Conservation (phyloP, 2,329 filamentous ascomycete genomes). For the Sclerotinia trifoliorum region DNA sequence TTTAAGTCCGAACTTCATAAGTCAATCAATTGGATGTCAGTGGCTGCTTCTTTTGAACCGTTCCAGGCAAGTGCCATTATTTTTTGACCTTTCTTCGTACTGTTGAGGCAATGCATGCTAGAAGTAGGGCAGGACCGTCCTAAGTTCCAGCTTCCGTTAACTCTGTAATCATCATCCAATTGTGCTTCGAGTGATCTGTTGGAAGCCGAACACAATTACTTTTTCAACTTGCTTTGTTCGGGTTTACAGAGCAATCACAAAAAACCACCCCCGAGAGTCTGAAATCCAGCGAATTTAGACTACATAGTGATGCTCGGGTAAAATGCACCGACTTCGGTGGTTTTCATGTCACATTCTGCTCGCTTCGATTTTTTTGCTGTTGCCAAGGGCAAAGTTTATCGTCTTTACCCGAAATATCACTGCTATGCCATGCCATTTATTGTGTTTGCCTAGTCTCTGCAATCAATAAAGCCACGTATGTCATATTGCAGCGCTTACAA, state of each 20-base stretch:
- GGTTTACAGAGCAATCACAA: background rate
- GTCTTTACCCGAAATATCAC: background rate
- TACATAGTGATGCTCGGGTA: background rate
- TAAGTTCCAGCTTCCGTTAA: background rate
- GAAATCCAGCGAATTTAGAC: background rate
- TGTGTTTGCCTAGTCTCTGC: background rate
- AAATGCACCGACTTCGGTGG: background rate
- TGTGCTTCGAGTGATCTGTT: background rate
- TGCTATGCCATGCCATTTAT: background rate
- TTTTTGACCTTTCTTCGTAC: background rate
- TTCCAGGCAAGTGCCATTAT: constrained; percentile 12
- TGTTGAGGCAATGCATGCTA: background rate
- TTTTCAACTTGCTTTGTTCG: background rate
- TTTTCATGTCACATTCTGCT: background rate
- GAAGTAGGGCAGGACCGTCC: background rate
- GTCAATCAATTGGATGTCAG: background rate
- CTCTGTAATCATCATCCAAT: background rate
- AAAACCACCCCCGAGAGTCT: background rate
- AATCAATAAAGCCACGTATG: background rate
- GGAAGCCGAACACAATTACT: background rate
- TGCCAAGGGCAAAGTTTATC: background rate
- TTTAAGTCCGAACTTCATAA: background rate
- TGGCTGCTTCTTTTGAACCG: background rate
- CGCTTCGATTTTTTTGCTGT: background rate
- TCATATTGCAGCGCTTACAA: background rate